These are phyloP conservation scores for Fonsecaea pugnacius DNA, from an alignment of 2,329 filamentous ascomycete genomes.

Conservation along the genomic window DNA sequence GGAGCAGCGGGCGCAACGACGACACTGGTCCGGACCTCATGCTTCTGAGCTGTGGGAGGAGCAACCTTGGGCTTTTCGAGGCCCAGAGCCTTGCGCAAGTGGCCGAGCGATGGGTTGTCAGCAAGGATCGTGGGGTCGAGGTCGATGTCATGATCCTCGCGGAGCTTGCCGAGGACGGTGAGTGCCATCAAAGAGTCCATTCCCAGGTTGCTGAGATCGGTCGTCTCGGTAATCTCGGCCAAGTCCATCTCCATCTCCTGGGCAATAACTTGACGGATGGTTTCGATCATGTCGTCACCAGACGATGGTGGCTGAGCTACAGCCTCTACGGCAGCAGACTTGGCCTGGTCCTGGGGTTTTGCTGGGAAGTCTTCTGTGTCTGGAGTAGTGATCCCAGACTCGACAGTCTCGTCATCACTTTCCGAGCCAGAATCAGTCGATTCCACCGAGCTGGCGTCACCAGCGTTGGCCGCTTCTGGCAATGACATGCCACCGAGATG, in stretches of 20 bases:
- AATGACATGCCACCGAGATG: conserved; percentile 49
- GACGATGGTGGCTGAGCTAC: conserved; percentile 43
- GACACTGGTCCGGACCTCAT: conserved; percentile 37
- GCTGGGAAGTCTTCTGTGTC: conserved; percentile 38
- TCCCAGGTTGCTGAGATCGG: conserved; percentile 50
- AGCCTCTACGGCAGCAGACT: conserved; percentile 39
- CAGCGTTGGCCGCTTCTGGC: conserved; percentile 34
- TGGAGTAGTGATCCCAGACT: conserved; percentile 39
- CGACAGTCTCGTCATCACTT: conserved; percentile 37
- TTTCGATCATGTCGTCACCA: conserved; percentile 46
- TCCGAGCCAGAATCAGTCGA: conserved; percentile 36
- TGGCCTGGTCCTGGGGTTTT: conserved; percentile 29
- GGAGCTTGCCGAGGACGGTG: conserved; percentile 51
- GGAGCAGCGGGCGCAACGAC: conserved; percentile 37
- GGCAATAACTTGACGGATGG: conserved; percentile 48
- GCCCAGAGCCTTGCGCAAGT: conserved; percentile 46
- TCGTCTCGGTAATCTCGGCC: conserved; percentile 46
- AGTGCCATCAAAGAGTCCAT: conserved; percentile 54
- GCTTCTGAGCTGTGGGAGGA: conserved; percentile 35
- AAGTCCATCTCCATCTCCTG: conserved; percentile 51
- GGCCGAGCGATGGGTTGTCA: conserved; percentile 49
- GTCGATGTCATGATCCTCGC: conserved; percentile 49
- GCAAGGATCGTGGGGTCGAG: conserved; percentile 51
- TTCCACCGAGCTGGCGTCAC: conserved; percentile 39
- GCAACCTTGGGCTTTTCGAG: conserved; percentile 45